Conservation (phyloP, 2,329 filamentous ascomycete species). For the Penicillium sp. region DNA sequence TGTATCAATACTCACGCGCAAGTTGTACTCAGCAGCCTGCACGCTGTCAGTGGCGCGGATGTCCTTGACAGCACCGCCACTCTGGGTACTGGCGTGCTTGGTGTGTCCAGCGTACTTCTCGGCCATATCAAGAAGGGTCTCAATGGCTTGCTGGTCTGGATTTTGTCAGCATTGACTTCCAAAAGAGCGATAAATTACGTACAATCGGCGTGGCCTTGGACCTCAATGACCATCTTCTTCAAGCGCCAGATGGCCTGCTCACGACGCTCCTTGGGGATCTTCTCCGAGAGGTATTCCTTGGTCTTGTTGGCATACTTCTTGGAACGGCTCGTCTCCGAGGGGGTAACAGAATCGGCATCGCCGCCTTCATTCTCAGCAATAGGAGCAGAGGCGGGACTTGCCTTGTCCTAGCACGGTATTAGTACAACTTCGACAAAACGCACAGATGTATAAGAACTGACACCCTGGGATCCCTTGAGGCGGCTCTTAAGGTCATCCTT, state of each 20-base stretch:
- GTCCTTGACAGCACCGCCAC: conserved; percentile 69
- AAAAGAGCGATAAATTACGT: conserved; percentile 30
- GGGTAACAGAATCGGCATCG: conserved; percentile 48
- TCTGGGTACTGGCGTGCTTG: conserved; percentile 63
- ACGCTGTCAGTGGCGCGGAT: conserved; percentile 66
- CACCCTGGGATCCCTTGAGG: conserved; percentile 58
- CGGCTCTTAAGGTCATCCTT: conserved; percentile 66
- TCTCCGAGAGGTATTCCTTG: conserved; percentile 76
- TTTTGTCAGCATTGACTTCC: neutral
- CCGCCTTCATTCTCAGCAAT: conserved; percentile 50
- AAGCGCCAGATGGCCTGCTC: conserved; percentile 89
- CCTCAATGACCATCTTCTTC: conserved; percentile 97
- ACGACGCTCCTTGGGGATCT: conserved; percentile 88
- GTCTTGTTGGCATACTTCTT: conserved; percentile 47
- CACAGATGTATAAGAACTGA: conserved; percentile 32
- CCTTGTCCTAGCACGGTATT: conserved; percentile 46
- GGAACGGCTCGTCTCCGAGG: conserved; percentile 49
- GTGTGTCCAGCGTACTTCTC: conserved; percentile 81
- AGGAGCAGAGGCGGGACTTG: conserved; percentile 49
- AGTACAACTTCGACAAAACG: neutral
- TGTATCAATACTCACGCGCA: conserved; percentile 51
- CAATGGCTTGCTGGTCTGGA: conserved; percentile 78
- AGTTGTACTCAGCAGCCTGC: conserved; percentile 71
- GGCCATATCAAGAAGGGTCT: conserved; percentile 79
- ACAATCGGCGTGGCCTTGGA: conserved; percentile 92